phyloP scores from a whole-genome alignment of 2,329 filamentous ascomycete genomes.

The Blumeria hordei region DNA sequence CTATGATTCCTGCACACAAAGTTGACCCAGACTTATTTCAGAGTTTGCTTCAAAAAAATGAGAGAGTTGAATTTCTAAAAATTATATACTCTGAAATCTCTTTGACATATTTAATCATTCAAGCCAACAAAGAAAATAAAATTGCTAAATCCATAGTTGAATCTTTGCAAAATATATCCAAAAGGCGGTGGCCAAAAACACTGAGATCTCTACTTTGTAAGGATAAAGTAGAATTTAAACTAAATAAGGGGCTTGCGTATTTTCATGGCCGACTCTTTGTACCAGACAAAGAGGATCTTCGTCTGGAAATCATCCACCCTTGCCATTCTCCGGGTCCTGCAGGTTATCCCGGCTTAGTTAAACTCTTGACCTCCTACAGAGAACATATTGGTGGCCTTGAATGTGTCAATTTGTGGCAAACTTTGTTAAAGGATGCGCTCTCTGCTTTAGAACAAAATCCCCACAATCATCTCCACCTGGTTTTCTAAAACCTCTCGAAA shows the following conservation, averaged over 20 bases:
- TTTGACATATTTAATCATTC: not conserved
- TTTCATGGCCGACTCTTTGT: not conserved
- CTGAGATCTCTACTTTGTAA: no score
- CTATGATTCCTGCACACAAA: not conserved
- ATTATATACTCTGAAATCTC: not conserved
- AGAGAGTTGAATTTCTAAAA: not conserved
- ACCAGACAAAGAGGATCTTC: not conserved
- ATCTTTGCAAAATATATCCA: not conserved
- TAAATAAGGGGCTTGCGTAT: no score
- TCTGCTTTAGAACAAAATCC: not conserved
- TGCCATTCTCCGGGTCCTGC: not conserved
- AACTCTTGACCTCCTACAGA: not conserved
- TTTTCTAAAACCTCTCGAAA: slow-evolving; percentile 1
- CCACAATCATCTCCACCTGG: not conserved
- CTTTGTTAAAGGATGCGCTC: not conserved
- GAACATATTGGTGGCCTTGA: not conserved
- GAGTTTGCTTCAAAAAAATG: not conserved
- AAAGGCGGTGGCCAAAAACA: no score
- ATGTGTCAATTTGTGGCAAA: not conserved
- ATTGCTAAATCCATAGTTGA: not conserved
- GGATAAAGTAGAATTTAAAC: no score
- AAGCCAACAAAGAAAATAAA: not conserved
- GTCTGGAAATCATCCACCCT: not conserved
- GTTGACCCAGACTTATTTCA: not conserved
- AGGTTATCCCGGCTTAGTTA: not conserved